Evolutionary conservation across 805 yeast genomes (phyloP).

Genomic region (Candida ipomoeae): DNA sequence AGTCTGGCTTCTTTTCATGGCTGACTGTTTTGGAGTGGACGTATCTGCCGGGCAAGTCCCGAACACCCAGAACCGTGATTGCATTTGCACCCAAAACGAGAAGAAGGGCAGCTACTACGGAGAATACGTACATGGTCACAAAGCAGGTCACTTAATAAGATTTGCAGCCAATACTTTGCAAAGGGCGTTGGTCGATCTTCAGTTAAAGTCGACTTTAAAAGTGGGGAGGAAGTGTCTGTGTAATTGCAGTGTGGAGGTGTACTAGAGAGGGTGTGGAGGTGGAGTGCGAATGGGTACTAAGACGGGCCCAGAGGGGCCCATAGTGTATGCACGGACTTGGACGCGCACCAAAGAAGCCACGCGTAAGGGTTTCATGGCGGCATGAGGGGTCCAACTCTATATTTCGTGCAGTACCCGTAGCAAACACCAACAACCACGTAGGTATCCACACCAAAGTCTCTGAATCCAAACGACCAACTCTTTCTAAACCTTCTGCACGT

Average conservation of each 20-base stretch:
- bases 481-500: too few relatives aligned
- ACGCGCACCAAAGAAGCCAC: background rate
- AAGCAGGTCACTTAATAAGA: background rate
- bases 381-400: too few relatives aligned
- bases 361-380: too few relatives aligned
- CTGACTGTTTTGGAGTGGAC: conserved; percentile 7
- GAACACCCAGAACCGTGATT: conserved; percentile 10
- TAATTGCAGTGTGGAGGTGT: too few relatives aligned
- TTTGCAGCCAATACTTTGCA: background rate
- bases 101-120: conserved; percentile 1
- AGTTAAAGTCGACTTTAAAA: background rate
- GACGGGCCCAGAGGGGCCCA: background rate
- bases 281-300: background rate
- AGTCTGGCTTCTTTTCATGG: background rate
- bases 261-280: too few relatives aligned
- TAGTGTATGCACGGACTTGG: background rate
- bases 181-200: background rate
- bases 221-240: too few relatives aligned
- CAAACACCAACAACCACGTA: too few relatives aligned
- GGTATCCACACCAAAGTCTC: too few relatives aligned
- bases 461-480: too few relatives aligned
- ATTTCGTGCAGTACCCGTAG: too few relatives aligned
- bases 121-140: background rate
- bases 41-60: conserved; percentile 13
- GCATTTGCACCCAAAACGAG: conserved; percentile 7